Conservation (phyloP, 352 stramenopile species). For the Peronospora farinosa region DNA sequence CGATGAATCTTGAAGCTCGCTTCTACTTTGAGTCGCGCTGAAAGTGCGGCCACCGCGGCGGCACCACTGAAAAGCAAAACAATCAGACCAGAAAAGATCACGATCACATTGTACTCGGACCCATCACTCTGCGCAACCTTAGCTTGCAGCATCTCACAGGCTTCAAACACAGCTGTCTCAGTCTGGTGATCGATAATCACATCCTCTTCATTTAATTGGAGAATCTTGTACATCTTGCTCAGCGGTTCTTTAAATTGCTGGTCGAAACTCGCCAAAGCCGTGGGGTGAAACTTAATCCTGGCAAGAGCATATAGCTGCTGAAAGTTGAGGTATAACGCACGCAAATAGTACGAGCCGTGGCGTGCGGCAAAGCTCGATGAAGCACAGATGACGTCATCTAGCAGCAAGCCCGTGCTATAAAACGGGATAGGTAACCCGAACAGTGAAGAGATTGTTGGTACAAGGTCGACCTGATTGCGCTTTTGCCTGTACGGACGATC, state of each 20-base stretch:
- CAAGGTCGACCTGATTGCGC: conserved; percentile 70
- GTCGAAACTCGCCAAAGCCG: conserved; percentile 26
- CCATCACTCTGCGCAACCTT: conserved; percentile 58
- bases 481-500: conserved; percentile 16
- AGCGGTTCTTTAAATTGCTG: conserved; percentile 25
- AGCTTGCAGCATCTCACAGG: conserved; percentile 43
- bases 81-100: conserved; percentile 34
- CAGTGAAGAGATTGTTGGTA: conserved; percentile 72
- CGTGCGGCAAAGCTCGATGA: conserved; percentile 10
- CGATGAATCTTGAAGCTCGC: neutral
- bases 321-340: conserved; percentile 51
- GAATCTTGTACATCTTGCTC: conserved; percentile 6
- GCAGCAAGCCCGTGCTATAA: conserved; percentile 57
- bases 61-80: conserved; percentile 32
- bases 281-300: conserved; percentile 40
- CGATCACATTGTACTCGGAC: conserved; percentile 58
- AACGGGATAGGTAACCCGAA: conserved; percentile 65
- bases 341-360: conserved; percentile 16
- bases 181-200: conserved; percentile 4
- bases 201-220: conserved; percentile 6
- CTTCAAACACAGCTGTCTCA: conserved; percentile 22
- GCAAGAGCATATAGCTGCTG: conserved; percentile 49
- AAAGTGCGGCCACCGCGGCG: conserved; percentile 15
- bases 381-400: conserved; percentile 50
- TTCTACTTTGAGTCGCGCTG: conserved; percentile 4